phyloP scores from a whole-genome alignment of 495 filamentous ascomycete species.

The Venustampulla echinocandica region DNA sequence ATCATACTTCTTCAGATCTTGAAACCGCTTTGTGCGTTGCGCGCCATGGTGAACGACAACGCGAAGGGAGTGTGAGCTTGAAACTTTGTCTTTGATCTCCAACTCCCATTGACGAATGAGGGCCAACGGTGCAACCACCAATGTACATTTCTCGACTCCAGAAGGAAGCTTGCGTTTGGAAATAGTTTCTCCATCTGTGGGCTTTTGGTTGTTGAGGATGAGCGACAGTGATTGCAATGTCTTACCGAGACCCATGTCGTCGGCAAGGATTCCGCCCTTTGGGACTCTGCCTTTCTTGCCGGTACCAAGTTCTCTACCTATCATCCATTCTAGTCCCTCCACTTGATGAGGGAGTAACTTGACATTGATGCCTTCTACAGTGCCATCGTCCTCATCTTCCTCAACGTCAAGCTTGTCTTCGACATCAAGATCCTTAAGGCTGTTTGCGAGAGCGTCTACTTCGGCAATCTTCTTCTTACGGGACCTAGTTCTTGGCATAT shows the following conservation, averaged over 20 bases:
- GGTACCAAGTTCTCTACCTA: conserved; percentile 71
- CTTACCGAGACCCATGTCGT: conserved; percentile 84
- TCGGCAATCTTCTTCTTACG: conserved; percentile 44
- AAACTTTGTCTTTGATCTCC: conserved; percentile 75
- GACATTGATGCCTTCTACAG: conserved; percentile 76
- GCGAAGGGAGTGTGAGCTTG: conserved; percentile 53
- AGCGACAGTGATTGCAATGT: conserved; percentile 76
- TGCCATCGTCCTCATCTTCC: conserved; percentile 61
- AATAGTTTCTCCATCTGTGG: conserved; percentile 32
- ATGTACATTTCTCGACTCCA: conserved; percentile 63
- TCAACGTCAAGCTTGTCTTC: conserved; percentile 33
- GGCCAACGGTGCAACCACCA: conserved; percentile 90
- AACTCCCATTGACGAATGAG: conserved; percentile 96
- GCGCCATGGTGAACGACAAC: conserved; percentile 88
- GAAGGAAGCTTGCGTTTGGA: conserved; percentile 51
- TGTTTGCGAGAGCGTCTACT: conserved; percentile 41
- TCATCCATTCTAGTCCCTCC: conserved; percentile 90
- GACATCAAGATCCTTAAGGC: conserved; percentile 52
- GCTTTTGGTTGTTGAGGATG: conserved; percentile 73
- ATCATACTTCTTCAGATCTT: conserved; percentile 73
- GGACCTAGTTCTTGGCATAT: conserved; percentile 43
- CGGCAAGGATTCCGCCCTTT: conserved; percentile 78
- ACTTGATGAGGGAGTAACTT: conserved; percentile 87
- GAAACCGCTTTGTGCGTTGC: conserved; percentile 66
- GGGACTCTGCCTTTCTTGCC: conserved; percentile 64